These are phyloP conservation scores for Salinomyces thailandicus DNA, from an alignment of 2,329 filamentous ascomycete species.

Conservation along the genomic window DNA sequence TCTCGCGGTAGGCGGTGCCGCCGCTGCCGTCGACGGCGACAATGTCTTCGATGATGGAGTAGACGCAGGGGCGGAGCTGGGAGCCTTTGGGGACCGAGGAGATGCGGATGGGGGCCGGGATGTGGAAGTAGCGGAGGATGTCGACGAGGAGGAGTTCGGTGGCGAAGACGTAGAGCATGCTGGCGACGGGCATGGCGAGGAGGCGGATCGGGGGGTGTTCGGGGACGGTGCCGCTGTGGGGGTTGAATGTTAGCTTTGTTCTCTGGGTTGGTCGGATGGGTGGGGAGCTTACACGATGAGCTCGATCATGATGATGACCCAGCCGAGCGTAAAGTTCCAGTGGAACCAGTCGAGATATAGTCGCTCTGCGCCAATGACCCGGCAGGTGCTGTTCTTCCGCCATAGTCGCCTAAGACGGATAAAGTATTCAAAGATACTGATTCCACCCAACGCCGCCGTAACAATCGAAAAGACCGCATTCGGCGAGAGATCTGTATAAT, in stretches of 20 bases:
- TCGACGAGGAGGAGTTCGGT: slow-evolving; percentile 42
- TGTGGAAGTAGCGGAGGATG: slow-evolving; percentile 33
- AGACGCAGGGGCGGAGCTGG: slow-evolving; percentile 43
- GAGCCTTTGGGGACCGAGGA: slow-evolving; percentile 42
- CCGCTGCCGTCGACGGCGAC: slow-evolving; percentile 44
- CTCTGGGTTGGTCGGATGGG: background rate
- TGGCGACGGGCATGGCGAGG: slow-evolving; percentile 42
- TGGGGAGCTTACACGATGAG: slow-evolving; percentile 37
- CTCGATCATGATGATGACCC: slow-evolving; percentile 48
- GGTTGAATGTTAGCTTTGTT: slow-evolving; percentile 1
- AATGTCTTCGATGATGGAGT: slow-evolving; percentile 45
- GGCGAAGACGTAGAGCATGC: slow-evolving; percentile 44
- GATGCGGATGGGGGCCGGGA: slow-evolving; percentile 41
- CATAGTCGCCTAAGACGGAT: slow-evolving; percentile 40
- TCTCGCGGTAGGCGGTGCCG: slow-evolving; percentile 42
- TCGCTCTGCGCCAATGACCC: slow-evolving; percentile 39
- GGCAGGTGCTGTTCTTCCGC: slow-evolving; percentile 42
- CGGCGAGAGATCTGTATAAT: slow-evolving; percentile 40
- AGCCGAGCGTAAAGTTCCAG: slow-evolving; percentile 45
- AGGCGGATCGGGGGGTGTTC: slow-evolving; percentile 42
- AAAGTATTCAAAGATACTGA: slow-evolving; percentile 46
- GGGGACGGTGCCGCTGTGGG: slow-evolving; percentile 34
- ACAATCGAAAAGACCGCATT: slow-evolving; percentile 46
- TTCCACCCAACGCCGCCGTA: slow-evolving; percentile 42
- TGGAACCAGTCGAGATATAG: slow-evolving; percentile 46